Percentiles rank a stretch among this genome's conserved stretches.
Evolutionary conservation across 2,329 filamentous ascomycete genomes (phyloP).

Genomic region (Plectosphaerella cucumerina): DNA sequence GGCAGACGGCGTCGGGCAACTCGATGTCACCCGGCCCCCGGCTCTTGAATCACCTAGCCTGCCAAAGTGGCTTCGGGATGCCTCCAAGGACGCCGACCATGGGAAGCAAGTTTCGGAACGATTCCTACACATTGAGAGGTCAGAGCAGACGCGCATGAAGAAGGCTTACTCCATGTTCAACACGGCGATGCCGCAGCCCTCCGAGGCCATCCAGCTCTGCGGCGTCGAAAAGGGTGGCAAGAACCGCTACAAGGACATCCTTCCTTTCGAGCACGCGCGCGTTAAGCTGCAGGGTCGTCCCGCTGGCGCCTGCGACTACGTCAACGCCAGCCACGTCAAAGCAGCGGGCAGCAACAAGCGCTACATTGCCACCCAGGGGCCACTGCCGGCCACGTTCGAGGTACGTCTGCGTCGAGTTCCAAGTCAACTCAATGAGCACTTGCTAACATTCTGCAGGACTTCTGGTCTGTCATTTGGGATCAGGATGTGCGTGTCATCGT

Average conservation of each 20-base stretch:
- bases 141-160: slow-evolving; percentile 89
- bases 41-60: slow-evolving; percentile 49
- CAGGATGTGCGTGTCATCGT: slow-evolving; percentile 93
- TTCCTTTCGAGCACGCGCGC: slow-evolving; percentile 90
- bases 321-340: slow-evolving; percentile 88
- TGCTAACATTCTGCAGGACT: slow-evolving; percentile 58
- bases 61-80: slow-evolving; percentile 73
- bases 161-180: slow-evolving; percentile 59
- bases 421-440: neutral
- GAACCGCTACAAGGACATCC: slow-evolving; percentile 96
- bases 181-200: slow-evolving; percentile 25
- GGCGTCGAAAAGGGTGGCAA: slow-evolving; percentile 93
- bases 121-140: slow-evolving; percentile 79
- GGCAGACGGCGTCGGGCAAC: slow-evolving; percentile 86
- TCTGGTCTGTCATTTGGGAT: slow-evolving; percentile 97
- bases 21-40: slow-evolving; percentile 47
- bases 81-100: slow-evolving; percentile 62
- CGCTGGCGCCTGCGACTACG: slow-evolving; percentile 77
- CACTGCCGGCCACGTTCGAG: slow-evolving; percentile 85
- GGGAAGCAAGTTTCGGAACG: slow-evolving; percentile 78
- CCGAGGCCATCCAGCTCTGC: slow-evolving; percentile 63
- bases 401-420: slow-evolving; percentile 44
- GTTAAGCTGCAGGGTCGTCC: slow-evolving; percentile 71
- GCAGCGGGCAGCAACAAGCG: slow-evolving; percentile 79
- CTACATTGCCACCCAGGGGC: slow-evolving; percentile 94